Conservation (phyloP, 164 flowering plant genomes). For the Echeveria elegans region DNA sequence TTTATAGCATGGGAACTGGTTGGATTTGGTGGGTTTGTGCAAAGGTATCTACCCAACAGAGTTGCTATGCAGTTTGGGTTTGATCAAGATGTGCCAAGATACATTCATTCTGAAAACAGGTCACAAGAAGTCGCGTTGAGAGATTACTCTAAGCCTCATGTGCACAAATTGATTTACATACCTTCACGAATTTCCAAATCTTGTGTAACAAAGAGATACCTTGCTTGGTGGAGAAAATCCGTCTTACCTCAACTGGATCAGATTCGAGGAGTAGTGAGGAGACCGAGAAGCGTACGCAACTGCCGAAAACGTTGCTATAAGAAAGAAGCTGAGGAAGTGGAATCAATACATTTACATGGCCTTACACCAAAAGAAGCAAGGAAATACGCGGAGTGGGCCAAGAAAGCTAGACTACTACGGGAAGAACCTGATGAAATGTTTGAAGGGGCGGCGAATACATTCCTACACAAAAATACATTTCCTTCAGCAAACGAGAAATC, state of each 20-base stretch:
- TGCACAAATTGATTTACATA: constrained; percentile 15
- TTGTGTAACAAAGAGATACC: constrained; percentile 21
- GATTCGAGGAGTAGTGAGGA: constrained; percentile 1
- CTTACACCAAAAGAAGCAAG: neutral
- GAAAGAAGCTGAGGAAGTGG: neutral
- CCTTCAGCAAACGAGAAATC: neutral
- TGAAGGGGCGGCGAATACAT: neutral
- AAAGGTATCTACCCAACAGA: constrained; percentile 31
- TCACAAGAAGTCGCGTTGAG: constrained; percentile 21
- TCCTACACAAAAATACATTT: neutral
- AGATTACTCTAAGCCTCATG: constrained; percentile 16
- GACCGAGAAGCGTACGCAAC: neutral
- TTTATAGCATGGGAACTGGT: constrained; percentile 25
- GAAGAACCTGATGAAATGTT: neutral
- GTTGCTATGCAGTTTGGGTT: constrained; percentile 46
- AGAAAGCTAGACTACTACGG: neutral
- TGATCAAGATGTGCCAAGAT: constrained; percentile 36
- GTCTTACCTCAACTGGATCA: neutral
- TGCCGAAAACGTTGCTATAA: neutral
- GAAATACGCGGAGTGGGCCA: neutral
- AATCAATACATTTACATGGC: neutral
- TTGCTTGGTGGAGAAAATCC: constrained; percentile 19
- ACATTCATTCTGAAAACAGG: constrained; percentile 7
- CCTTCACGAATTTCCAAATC: constrained; percentile 19
- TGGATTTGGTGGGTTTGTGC: constrained; percentile 21